A percentile compares a stretch with the other conserved stretches of the same genome.
phyloP scores from a whole-genome alignment of 2,329 filamentous ascomycete genomes.

The Phaeosphaeriaceae sp. region DNA sequence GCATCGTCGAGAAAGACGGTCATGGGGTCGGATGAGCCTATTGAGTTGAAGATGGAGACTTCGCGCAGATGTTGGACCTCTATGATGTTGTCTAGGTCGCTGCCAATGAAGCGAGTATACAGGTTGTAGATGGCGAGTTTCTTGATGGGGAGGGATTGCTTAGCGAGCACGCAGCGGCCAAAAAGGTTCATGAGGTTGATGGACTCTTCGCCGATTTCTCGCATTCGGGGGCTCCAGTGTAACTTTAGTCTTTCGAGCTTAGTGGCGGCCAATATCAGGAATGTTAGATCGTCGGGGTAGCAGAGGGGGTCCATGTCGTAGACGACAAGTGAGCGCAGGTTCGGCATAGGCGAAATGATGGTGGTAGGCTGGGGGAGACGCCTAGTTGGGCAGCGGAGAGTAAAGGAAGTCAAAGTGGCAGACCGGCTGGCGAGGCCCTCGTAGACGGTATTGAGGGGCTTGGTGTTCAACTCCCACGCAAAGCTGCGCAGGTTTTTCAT shows the following conservation, averaged over 20 bases:
- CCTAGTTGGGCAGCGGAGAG: conserved; percentile 61
- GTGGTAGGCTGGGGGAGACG: conserved; percentile 64
- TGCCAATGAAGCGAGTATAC: conserved; percentile 59
- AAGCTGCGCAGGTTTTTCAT: conserved; percentile 64
- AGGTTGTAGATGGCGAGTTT: conserved; percentile 64
- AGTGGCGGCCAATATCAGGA: conserved; percentile 60
- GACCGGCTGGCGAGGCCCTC: conserved; percentile 58
- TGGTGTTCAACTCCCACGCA: conserved; percentile 66
- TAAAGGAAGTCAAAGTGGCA: conserved; percentile 59
- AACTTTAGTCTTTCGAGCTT: conserved; percentile 62
- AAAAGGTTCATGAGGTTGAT: conserved; percentile 63
- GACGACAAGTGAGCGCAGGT: conserved; percentile 60
- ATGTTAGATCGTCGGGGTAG: conserved; percentile 67
- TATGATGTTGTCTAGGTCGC: conserved; percentile 54
- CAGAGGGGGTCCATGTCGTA: conserved; percentile 69
- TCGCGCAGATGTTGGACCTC: conserved; percentile 53
- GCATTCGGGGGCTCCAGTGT: conserved; percentile 69
- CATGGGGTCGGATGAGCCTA: conserved; percentile 53
- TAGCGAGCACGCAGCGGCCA: conserved; percentile 58
- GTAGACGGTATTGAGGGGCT: conserved; percentile 65
- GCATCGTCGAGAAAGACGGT: conserved; percentile 63
- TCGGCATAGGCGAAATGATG: conserved; percentile 63
- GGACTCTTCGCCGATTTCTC: conserved; percentile 63
- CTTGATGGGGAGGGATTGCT: conserved; percentile 55
- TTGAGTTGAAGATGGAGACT: conserved; percentile 61